A percentile compares a stretch with the other conserved stretches of the same genome.
Conservation (phyloP, 768 basidiomycete species). For the Lyophyllum atratum region DNA sequence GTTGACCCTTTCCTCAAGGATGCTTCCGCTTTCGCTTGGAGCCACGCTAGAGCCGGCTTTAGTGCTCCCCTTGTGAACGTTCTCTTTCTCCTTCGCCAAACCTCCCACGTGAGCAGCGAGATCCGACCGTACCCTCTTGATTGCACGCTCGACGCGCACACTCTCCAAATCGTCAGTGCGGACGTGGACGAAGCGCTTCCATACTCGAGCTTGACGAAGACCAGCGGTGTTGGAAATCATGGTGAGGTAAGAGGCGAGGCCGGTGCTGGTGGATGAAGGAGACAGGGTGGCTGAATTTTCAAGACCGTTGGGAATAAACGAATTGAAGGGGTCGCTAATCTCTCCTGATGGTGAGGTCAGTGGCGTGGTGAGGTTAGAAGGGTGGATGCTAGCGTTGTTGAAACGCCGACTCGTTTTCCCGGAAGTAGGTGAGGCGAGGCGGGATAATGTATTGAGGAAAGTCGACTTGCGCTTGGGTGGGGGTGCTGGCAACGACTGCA, state of each 20-base stretch:
- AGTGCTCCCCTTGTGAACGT: conserved; percentile 16
- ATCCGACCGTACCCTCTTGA: conserved; percentile 87
- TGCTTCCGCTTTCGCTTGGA: conserved; percentile 21
- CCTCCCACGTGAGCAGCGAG: conserved; percentile 67
- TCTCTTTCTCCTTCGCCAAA: conserved; percentile 34
- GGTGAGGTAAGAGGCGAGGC: conserved; percentile 80
- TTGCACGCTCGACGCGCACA: conserved; percentile 81
- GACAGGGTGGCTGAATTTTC: conserved; percentile 24
- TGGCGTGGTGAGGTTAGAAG: conserved; percentile 45
- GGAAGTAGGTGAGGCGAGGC: conserved; percentile 72
- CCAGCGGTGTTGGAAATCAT: conserved; percentile 67
- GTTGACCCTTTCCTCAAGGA: conserved; percentile 30
- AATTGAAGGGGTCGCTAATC: conserved; percentile 60
- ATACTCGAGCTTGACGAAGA: conserved; percentile 66
- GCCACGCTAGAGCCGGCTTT: conserved; percentile 16
- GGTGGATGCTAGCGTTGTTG: conserved; percentile 33
- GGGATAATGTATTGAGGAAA: conserved; percentile 85
- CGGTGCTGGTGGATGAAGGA: conserved; percentile 58
- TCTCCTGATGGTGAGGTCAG: conserved; percentile 56
- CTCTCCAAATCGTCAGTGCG: conserved; percentile 89
- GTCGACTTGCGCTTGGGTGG: conserved; percentile 78
- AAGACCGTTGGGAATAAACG: conserved; percentile 35
- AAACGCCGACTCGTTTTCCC: conserved; percentile 48
- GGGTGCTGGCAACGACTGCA: conserved; percentile 48
- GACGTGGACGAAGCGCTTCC: conserved; percentile 86